Conservation (phyloP, 2,329 filamentous ascomycete genomes). For the Clarireedia monteithiana region DNA sequence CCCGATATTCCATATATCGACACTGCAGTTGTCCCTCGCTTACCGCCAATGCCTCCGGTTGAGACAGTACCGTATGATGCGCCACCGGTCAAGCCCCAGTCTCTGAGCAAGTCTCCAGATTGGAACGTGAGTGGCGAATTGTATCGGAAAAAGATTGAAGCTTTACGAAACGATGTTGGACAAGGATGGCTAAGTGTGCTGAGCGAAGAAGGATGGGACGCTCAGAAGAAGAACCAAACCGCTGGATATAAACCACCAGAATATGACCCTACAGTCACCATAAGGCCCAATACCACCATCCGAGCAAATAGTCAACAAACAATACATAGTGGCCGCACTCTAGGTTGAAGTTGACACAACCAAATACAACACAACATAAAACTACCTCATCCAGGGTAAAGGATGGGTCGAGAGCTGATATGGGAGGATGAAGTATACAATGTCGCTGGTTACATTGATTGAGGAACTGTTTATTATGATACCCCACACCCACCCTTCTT, state of each 20-base stretch:
- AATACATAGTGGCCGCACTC: conserved; percentile 29
- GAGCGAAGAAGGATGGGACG: conserved; percentile 65
- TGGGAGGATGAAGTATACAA: background rate
- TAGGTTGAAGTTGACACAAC: conserved; percentile 21
- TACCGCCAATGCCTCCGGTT: conserved; percentile 24
- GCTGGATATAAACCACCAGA: conserved; percentile 22
- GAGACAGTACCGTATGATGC: conserved; percentile 22
- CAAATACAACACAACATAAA: background rate
- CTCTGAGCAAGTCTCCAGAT: conserved; percentile 35
- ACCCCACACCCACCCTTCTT: conserved; percentile 3
- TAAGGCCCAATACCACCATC: conserved; percentile 24
- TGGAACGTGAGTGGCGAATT: conserved; percentile 66
- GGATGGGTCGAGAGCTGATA: background rate
- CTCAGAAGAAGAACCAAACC: conserved; percentile 21
- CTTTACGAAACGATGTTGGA: conserved; percentile 75
- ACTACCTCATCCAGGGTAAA: background rate
- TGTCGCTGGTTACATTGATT: background rate
- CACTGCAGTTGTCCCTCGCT: conserved; percentile 22
- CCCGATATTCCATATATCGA: conserved; percentile 24
- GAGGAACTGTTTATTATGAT: conserved; percentile 10
- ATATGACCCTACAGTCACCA: conserved; percentile 24
- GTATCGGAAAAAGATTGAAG: conserved; percentile 83
- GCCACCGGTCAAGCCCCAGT: conserved; percentile 16
- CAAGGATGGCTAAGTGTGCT: conserved; percentile 81
- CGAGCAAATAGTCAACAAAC: conserved; percentile 28